phyloP scores from a whole-genome alignment of 2,329 filamentous ascomycete genomes.

The Fragosphaeria purpurea region DNA sequence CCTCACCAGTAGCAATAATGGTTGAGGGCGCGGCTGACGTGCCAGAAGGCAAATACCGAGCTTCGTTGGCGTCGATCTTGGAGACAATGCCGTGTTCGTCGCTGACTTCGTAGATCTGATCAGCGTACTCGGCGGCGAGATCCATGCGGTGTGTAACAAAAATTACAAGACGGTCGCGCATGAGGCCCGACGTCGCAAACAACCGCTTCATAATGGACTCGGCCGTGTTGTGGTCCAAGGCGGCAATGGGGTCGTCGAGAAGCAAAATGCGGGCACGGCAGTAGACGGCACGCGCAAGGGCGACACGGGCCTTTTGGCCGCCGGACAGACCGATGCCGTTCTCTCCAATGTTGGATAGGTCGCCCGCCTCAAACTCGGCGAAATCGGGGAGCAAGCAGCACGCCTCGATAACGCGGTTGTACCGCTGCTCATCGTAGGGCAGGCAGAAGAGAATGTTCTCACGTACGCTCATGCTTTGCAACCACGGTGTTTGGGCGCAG shows the following conservation, averaged over 20 bases:
- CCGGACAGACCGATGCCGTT: conserved; percentile 54
- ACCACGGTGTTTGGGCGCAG: conserved; percentile 52
- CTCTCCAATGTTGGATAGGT: conserved; percentile 50
- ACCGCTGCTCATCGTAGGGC: conserved; percentile 42
- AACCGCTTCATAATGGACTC: conserved; percentile 51
- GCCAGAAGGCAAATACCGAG: conserved; percentile 20
- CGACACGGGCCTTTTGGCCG: conserved; percentile 53
- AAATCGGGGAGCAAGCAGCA: conserved; percentile 50
- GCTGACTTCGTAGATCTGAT: conserved; percentile 61
- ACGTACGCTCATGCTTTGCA: conserved; percentile 55
- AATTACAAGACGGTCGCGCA: conserved; percentile 57
- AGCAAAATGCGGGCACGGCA: conserved; percentile 46
- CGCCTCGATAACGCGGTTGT: conserved; percentile 50
- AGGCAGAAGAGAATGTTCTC: conserved; percentile 56
- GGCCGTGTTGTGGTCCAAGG: conserved; percentile 53
- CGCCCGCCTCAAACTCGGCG: conserved; percentile 43
- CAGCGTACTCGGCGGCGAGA: conserved; percentile 61
- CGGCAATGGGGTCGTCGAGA: conserved; percentile 54
- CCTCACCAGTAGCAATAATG: conserved; percentile 20
- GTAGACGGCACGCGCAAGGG: conserved; percentile 53
- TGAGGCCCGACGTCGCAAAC: conserved; percentile 29
- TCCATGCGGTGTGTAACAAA: conserved; percentile 75
- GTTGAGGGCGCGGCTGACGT: conserved; percentile 24
- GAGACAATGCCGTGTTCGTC: conserved; percentile 41
- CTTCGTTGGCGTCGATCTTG: conserved; percentile 3